Evolutionary conservation across 164 flowering plant species (phyloP).

Genomic region (Stephania japonica): DNA sequence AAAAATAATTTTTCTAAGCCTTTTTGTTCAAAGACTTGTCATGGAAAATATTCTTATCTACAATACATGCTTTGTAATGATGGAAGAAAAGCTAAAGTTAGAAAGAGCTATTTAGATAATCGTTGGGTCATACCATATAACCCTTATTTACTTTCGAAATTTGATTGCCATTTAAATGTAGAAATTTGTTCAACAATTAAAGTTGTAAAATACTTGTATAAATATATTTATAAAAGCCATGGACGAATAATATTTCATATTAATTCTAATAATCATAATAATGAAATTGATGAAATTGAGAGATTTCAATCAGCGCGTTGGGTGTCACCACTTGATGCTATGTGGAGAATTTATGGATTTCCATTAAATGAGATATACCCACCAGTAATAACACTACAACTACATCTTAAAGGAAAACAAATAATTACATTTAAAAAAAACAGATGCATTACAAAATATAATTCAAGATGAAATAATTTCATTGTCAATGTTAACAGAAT

Average conservation of each 20-base stretch:
- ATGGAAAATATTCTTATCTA: neutral
- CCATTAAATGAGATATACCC: neutral
- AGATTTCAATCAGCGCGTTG: constrained; percentile 1
- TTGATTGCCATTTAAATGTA: constrained; percentile 4
- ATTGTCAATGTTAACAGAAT: neutral
- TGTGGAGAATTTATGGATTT: constrained; percentile 4
- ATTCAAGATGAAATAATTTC: too few species aligned
- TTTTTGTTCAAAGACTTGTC: neutral
- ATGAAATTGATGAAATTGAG: neutral
- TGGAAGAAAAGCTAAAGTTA: neutral
- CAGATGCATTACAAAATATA: too few species aligned
- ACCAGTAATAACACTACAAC: neutral
- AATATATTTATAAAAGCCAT: constrained; percentile 15
- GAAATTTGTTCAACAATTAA: neutral
- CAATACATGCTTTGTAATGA: neutral
- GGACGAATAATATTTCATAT: neutral
- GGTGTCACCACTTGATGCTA: neutral
- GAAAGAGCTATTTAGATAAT: constrained; percentile 13
- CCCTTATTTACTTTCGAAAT: constrained; percentile 9
- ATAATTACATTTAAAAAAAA: too few species aligned
- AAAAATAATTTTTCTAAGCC: neutral
- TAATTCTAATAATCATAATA: neutral
- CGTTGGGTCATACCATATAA: constrained; percentile 25
- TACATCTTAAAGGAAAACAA: neutral
- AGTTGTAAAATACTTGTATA: constrained; percentile 10